Evolutionary conservation across 2,329 filamentous ascomycete genomes (phyloP).

Genomic region (Trichoderma endophyticum): DNA sequence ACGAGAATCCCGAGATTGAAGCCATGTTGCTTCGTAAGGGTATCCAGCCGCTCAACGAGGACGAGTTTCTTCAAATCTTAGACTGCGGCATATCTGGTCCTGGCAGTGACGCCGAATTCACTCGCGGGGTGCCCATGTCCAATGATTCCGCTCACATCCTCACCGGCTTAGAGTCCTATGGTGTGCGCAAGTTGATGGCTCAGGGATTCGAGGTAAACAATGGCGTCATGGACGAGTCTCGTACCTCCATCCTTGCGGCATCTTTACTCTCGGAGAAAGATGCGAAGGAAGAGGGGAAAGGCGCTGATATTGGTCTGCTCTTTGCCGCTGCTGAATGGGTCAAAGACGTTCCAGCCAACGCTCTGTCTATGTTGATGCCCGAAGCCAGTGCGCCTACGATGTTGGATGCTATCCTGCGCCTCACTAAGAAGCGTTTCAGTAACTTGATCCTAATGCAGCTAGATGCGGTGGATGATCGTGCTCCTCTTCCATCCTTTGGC

Average conservation of each 20-base stretch:
- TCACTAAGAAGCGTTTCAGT: constrained; percentile 19
- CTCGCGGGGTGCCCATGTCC: not conserved
- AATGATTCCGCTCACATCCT: constrained; percentile 23
- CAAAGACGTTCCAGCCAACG: not conserved
- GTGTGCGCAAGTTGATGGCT: constrained; percentile 22
- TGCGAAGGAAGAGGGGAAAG: not conserved
- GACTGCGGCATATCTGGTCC: constrained; percentile 25
- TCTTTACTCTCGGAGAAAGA: constrained; percentile 6
- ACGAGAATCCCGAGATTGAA: constrained; percentile 37
- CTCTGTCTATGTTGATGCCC: not conserved
- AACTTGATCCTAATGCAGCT: constrained; percentile 27
- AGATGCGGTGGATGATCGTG: constrained; percentile 27
- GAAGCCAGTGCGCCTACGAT: constrained; percentile 11
- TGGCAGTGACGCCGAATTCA: not conserved
- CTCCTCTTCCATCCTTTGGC: constrained; percentile 33
- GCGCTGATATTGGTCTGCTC: constrained; percentile 9
- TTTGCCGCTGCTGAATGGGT: not conserved
- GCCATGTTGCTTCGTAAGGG: constrained; percentile 34
- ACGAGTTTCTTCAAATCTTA: constrained; percentile 30
- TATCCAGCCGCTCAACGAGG: constrained; percentile 34
- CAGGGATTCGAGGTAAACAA: constrained; percentile 23
- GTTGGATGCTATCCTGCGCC: constrained; percentile 12
- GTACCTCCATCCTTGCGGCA: constrained; percentile 22
- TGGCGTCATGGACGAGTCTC: constrained; percentile 22
- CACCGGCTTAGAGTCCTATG: constrained; percentile 26